These are phyloP conservation scores for Hypoxylon sp. DNA, from an alignment of 2,329 filamentous ascomycete species.

Conservation along the genomic window DNA sequence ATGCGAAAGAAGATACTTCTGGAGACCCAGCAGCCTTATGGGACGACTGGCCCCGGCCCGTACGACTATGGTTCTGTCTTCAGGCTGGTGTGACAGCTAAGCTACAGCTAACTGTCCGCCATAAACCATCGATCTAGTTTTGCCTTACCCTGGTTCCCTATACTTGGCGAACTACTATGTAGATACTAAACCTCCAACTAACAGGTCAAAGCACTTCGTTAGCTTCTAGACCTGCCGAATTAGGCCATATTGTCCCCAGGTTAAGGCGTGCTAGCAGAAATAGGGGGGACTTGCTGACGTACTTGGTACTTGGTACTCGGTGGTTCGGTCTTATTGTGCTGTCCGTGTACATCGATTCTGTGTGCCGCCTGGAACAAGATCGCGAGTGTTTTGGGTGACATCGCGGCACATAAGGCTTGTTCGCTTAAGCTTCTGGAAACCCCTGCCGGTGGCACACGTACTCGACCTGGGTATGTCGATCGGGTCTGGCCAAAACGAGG, in stretches of 20 bases:
- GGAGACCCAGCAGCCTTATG: conserved; percentile 33
- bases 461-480: not conserved
- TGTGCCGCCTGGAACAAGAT: conserved; percentile 5
- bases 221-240: conserved; percentile 27
- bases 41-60: conserved; percentile 22
- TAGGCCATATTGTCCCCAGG: conserved; percentile 20
- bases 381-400: conserved; percentile 19
- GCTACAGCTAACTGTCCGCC: conserved; percentile 29
- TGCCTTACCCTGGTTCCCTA: conserved; percentile 9
- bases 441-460: conserved; percentile 3
- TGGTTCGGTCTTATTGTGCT: conserved; percentile 26
- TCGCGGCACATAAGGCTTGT: conserved; percentile 12
- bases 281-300: conserved; percentile 23
- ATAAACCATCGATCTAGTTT: conserved; percentile 26
- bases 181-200: conserved; percentile 3
- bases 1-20: conserved; percentile 13
- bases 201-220: conserved; percentile 9
- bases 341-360: conserved; percentile 3
- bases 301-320: conserved; percentile 11
- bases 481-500: not conserved
- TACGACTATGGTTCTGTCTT: conserved; percentile 6
- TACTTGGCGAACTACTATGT: conserved; percentile 12
- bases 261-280: conserved; percentile 9
- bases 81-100: conserved; percentile 29
- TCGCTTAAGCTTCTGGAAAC: conserved; percentile 23